phyloP scores from a whole-genome alignment of 2,329 filamentous ascomycete species.

The Alternaria gaisen region DNA sequence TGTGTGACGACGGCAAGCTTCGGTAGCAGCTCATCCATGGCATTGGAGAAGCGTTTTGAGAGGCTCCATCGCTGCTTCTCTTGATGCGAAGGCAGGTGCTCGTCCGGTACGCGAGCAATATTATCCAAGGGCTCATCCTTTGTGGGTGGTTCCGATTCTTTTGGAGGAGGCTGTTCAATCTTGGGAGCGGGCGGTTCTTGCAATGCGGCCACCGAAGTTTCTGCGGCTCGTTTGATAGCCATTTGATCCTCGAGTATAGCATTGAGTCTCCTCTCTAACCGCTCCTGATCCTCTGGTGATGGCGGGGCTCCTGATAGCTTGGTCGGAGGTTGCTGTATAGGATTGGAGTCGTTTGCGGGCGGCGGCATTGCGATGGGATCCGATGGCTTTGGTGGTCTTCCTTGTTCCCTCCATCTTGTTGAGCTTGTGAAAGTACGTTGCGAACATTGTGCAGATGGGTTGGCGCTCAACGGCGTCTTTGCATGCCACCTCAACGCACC shows the following conservation, averaged over 20 bases:
- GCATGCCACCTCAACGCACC: conserved; percentile 16
- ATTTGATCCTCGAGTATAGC: conserved; percentile 21
- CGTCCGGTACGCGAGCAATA: conserved; percentile 46
- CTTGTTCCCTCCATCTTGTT: conserved; percentile 30
- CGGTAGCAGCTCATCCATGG: conserved; percentile 90
- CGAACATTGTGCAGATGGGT: conserved; percentile 4
- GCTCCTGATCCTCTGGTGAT: conserved; percentile 27
- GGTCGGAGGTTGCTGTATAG: conserved; percentile 13
- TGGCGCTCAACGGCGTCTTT: conserved; percentile 14
- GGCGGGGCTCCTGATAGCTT: conserved; percentile 17
- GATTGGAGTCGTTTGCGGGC: conserved; percentile 25
- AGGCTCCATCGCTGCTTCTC: conserved; percentile 64
- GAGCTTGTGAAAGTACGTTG: conserved; percentile 34
- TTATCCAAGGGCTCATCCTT: conserved; percentile 33
- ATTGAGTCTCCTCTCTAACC: conserved; percentile 25
- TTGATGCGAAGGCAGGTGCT: conserved; percentile 62
- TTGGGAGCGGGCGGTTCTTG: conserved; percentile 7
- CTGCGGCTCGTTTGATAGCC: conserved; percentile 13
- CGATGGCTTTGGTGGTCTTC: conserved; percentile 23
- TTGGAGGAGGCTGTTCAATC: conserved; percentile 14
- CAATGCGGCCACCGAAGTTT: conserved; percentile 13
- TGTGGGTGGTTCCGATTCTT: conserved; percentile 12
- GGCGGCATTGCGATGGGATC: conserved; percentile 33
- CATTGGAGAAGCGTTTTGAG: conserved; percentile 69
- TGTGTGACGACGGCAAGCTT: conserved; percentile 86